Conservation (phyloP, 331 rosid species). For the Prunus yedoensis region DNA sequence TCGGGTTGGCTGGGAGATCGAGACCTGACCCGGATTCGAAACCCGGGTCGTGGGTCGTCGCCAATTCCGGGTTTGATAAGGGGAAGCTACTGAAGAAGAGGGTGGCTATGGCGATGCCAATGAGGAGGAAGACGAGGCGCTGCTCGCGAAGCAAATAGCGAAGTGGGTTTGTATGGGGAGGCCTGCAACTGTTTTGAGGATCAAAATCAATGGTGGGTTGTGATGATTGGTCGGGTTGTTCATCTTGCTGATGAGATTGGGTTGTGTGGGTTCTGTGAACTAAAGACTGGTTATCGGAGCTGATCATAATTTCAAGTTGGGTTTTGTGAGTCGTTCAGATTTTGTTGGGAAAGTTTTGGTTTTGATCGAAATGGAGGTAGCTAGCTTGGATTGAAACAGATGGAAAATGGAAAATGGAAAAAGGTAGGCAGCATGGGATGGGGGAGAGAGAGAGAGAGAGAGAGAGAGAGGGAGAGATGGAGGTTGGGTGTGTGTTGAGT, state of each 20-base stretch:
- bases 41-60: not conserved
- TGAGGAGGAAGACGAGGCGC: conserved; percentile 46
- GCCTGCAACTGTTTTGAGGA: not conserved
- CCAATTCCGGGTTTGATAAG: not conserved
- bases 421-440: not conserved
- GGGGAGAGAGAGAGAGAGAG: not conserved
- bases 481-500: too few species aligned
- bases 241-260: not conserved
- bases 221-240: not conserved
- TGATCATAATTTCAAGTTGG: conserved; percentile 12
- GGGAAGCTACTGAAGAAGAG: conserved; percentile 44
- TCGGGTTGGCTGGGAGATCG: not conserved
- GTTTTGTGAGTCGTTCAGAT: not conserved
- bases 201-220: not conserved
- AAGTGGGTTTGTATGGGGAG: not conserved
- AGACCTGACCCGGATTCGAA: not conserved
- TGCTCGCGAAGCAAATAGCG: conserved; percentile 28
- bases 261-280: conserved; percentile 34
- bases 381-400: not conserved
- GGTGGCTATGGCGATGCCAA: conserved; percentile 53
- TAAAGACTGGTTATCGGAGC: conserved; percentile 30
- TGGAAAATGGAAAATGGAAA: not conserved
- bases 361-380: not conserved
- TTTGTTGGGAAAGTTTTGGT: not conserved
- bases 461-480: not conserved